Conservation (phyloP, 1,284 basidiomycete genomes). For the Fomitopsis palustris region DNA sequence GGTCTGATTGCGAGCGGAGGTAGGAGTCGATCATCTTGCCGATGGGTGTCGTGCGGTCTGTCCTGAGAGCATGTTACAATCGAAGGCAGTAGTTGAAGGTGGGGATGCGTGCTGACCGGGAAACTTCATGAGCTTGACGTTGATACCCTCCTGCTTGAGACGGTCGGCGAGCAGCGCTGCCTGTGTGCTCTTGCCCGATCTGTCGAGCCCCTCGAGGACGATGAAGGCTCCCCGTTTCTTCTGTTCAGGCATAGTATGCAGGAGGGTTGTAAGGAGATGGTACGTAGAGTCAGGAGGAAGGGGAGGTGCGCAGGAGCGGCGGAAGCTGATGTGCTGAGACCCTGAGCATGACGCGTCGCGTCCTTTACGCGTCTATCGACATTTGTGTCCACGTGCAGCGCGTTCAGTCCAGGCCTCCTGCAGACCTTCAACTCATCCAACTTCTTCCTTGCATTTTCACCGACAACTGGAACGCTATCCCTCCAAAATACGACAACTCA, state of each 20-base stretch:
- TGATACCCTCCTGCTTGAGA: slow-evolving; percentile 38
- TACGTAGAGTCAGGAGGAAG: no score
- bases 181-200: slow-evolving; percentile 91
- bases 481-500: no score
- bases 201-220: slow-evolving; percentile 91
- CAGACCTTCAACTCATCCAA: no score
- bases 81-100: not conserved
- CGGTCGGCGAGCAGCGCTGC: slow-evolving; percentile 55
- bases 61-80: not conserved
- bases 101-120: slow-evolving; percentile 58
- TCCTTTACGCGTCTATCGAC: no score
- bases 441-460: no score
- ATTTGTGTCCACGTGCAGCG: no score
- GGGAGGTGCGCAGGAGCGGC: no score
- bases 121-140: slow-evolving; percentile 71
- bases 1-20: slow-evolving; percentile 76
- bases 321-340: no score
- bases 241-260: not conserved
- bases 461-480: no score
- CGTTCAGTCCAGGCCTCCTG: no score
- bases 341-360: no score
- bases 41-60: slow-evolving; percentile 90
- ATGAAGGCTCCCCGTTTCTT: slow-evolving; percentile 78
- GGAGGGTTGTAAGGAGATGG: no score
- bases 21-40: slow-evolving; percentile 95